A percentile compares a stretch with the other conserved stretches of the same genome.
phyloP scores from a whole-genome alignment of 257 asterid genomes.

The Lantana camara region DNA sequence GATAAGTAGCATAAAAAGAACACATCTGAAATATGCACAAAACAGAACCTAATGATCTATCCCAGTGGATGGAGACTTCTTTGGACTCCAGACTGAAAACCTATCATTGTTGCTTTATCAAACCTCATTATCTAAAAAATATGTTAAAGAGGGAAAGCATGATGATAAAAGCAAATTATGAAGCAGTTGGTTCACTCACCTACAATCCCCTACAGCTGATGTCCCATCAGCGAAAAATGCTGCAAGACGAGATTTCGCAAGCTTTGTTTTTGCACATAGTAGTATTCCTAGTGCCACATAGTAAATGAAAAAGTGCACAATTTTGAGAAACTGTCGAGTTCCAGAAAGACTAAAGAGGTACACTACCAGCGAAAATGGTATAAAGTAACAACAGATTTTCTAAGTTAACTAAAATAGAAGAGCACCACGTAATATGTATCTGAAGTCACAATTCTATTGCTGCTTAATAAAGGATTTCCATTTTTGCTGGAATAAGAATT shows the following conservation, averaged over 20 bases:
- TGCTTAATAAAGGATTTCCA: not conserved
- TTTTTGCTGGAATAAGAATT: not conserved
- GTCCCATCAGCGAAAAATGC: conserved; percentile 93
- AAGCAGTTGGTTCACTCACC: conserved; percentile 44
- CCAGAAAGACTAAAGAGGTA: conserved; percentile 8
- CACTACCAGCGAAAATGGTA: conserved; percentile 13
- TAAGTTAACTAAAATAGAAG: not conserved
- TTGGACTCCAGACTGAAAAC: conserved; percentile 11
- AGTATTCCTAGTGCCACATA: conserved; percentile 61
- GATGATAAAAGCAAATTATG: conserved; percentile 12
- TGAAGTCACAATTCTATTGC: conserved; percentile 1
- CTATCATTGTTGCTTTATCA: not conserved
- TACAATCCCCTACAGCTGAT: conserved; percentile 52
- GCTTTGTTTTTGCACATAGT: conserved; percentile 94
- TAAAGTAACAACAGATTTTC: not conserved
- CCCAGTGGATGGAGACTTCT: not conserved
- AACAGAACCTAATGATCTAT: conserved; percentile 12
- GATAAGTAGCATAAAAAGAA: conserved; percentile 21
- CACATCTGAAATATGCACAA: not conserved
- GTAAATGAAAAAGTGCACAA: conserved; percentile 17
- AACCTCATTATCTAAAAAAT: not conserved
- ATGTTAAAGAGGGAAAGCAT: conserved; percentile 19
- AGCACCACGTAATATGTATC: conserved; percentile 5
- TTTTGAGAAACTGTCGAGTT: conserved; percentile 18
- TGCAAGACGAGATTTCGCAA: conserved; percentile 79